Percentiles rank a stretch among this genome's conserved stretches.
These are phyloP conservation scores for Allomyces arbusculus DNA, from an alignment of 192 early-diverging fungal species.

Conservation along the genomic window DNA sequence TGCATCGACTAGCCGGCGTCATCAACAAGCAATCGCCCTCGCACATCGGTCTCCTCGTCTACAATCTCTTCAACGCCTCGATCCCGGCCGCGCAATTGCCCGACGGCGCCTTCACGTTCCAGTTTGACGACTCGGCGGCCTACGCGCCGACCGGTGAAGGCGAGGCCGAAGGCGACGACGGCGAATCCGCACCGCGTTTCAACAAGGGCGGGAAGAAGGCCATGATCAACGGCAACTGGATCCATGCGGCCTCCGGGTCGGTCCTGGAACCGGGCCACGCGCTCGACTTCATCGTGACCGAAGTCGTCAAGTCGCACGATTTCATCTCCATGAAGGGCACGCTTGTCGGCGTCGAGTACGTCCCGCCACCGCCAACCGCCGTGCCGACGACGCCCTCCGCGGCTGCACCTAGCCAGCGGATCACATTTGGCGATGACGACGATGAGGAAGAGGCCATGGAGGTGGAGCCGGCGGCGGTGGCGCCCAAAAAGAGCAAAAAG, in stretches of 20 bases:
- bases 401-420: not conserved
- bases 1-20: constrained; percentile 27
- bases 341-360: not conserved
- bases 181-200: not conserved
- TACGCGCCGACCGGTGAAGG: not conserved
- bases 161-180: not conserved
- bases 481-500: not conserved
- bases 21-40: constrained; percentile 86
- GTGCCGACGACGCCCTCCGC: not conserved
- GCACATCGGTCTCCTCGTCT: constrained; percentile 81
- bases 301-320: not conserved
- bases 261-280: not conserved
- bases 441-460: not conserved
- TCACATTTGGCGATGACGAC: not conserved
- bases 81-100: constrained; percentile 68
- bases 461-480: not conserved
- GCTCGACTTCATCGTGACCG: not conserved
- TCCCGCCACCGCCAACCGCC: not conserved
- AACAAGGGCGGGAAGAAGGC: not conserved
- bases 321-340: not conserved
- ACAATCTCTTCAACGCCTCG: constrained; percentile 88
- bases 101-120: constrained; percentile 42
- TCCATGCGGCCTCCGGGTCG: not conserved
- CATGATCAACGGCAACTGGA: not conserved
- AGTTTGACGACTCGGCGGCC: not conserved